Base-by-base conservation (phyloP, 306 rosid species). In the Delonix regia region DNA sequence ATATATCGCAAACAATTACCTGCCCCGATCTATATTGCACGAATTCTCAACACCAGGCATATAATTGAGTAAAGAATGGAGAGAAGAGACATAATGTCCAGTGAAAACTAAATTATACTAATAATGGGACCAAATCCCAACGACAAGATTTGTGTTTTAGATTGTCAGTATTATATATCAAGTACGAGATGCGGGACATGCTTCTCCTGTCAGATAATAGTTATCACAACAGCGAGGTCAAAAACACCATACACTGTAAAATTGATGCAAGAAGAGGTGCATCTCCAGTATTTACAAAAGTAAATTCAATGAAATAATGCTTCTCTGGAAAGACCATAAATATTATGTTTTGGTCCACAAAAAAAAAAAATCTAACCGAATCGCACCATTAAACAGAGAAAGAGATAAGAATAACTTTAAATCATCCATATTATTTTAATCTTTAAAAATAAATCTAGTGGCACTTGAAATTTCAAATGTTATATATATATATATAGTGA, bases 1-100 rank as follows among this genome's bases (percentile, higher is more conserved):
- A 14, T 74, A 69, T 44, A 38, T 25, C 42, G 5, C 71, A 12
- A 44, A 25, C 56, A 45, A 42, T 73, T 77, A 77, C 78, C 65
- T 67, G 13, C 75, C 16, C 80, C 69, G 13, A 51, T 57, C 27
- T 36, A 18, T 25, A 66, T 74, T 44, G 49, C 76, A 67, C 68
- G 67, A 45, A 39, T 45, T 45, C 27, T 41, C 5, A 49, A 7
- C 24, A 47, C 21, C 38, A 72, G 28, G 36, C 42, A 45, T 75
- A 66, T 0, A 27, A 41, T 62, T 49, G 27, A 53, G 60, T 24
- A 0, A 42, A 24, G 41, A 28, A 42, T 64, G 1, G 14, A n/a
- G 30, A 25, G 41, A 16, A 39, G 19, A 34, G 21, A 51, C 7
- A 4, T 4, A 51, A 13, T 48, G 21, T 4, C 1, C 0, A 42